Evolutionary conservation across 2,329 filamentous ascomycete genomes (phyloP), one percentile per base, ranked within the genome.

Genomic region (Xylaria polymorpha): DNA sequence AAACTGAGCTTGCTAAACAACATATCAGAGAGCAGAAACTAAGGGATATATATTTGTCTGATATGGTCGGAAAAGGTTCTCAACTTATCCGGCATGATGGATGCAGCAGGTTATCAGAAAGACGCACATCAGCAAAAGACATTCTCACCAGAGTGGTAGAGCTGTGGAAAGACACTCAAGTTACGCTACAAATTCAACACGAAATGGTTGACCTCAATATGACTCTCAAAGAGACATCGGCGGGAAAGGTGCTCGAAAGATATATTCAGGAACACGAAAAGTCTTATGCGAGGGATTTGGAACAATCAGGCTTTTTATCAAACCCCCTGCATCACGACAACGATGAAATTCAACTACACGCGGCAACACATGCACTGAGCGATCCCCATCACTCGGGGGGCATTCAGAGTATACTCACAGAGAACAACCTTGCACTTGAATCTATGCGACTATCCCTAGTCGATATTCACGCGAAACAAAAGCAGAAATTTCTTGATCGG

Each of bases 141-240:
- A 66, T 61, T 22, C 39, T 61, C 7, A 3, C 18, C 4, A 37
- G 4, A 22, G 58, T 50, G 2, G 15, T 57, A 2, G 29, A 56
- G 3, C 1, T 10, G 4, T 69, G 64, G 64, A 56, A 64, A 14
- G 64, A 69, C 37, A 51, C 25, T 1, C 35, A 55, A 18, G 37
- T 67, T 12, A 61, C 64, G 18, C 37, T 67, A 32, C 29, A 67
- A 3, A 67, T 67, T 8, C 61, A 69, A 57, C 59, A 67, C 48
- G 59, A 69, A 32, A 69, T 61, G 39, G 59, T 64, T 3, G 22
- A 67, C 15, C 32, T 63, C 3, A 64, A 64, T 9, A 4, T 64
- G 29, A 57, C 53, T 9, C 55, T 67, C 2, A 39, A 48, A 25
- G 48, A 63, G 25, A 61, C 25, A 4, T 46, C 51, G 9, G 64